A percentile compares a stretch with the other conserved stretches of the same genome.
These are phyloP conservation scores for Taiozyma onychis DNA, from an alignment of 1,139 yeast genomes.

Conservation along the genomic window DNA sequence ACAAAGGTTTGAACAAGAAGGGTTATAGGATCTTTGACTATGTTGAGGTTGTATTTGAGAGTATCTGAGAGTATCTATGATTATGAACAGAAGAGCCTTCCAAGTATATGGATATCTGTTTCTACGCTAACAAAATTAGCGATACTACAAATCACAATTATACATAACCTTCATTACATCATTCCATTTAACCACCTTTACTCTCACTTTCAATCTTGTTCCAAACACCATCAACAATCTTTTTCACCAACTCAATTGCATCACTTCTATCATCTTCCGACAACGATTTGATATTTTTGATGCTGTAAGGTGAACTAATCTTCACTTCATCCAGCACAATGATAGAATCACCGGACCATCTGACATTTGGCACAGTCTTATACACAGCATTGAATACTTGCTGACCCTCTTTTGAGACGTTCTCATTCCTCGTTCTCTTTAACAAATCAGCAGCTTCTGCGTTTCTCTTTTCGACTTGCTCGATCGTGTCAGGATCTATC, in stretches of 20 bases:
- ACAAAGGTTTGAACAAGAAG: constrained; percentile 49
- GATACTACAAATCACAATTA: not conserved
- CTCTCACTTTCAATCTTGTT: constrained; percentile 41
- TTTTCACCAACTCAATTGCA: constrained; percentile 43
- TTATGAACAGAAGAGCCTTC: too few relatives aligned
- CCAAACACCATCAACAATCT: constrained; percentile 54
- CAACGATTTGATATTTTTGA: constrained; percentile 25
- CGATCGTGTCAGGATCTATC: constrained; percentile 14
- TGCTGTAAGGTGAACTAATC: constrained; percentile 45
- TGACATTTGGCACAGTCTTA: constrained; percentile 44
- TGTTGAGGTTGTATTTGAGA: constrained; percentile 4
- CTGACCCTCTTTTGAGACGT: constrained; percentile 42
- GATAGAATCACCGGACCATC: constrained; percentile 42
- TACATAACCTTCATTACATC: not conserved
- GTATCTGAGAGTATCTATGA: too few relatives aligned
- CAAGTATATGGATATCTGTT: not conserved
- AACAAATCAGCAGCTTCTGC: constrained; percentile 16
- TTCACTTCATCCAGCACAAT: constrained; percentile 47
- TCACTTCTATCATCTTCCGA: constrained; percentile 26
- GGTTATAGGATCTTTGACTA: constrained; percentile 51
- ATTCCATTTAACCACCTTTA: constrained; percentile 50
- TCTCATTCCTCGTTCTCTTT: constrained; percentile 29
- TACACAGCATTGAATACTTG: constrained; percentile 43
- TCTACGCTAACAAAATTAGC: not conserved
- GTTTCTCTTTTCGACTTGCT: constrained; percentile 20